A percentile compares a stretch with the other conserved stretches of the same genome.
Conservation (phyloP, 768 basidiomycete genomes). For the Phaffia tasmanica region DNA sequence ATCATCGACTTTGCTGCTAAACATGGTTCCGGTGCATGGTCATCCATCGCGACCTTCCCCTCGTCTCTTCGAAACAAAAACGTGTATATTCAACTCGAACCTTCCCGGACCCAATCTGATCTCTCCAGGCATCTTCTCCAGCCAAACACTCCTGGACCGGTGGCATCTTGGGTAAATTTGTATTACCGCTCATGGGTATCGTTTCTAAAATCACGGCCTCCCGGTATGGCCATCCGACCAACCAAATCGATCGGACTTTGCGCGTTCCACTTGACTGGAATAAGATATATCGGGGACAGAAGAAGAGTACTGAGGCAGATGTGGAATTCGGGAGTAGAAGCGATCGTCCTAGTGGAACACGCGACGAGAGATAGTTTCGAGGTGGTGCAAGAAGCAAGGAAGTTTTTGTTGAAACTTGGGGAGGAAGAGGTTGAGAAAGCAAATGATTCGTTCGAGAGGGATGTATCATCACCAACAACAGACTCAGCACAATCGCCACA, state of each 20-base stretch:
- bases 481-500: background rate
- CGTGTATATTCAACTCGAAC: conserved; percentile 22
- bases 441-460: background rate
- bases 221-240: background rate
- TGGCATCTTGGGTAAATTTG: conserved; percentile 15
- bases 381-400: conserved; percentile 63
- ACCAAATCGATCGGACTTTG: conserved; percentile 55
- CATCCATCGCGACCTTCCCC: conserved; percentile 19
- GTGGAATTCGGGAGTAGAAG: conserved; percentile 83
- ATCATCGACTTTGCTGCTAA: conserved; percentile 22
- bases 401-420: conserved; percentile 48
- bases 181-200: conserved; percentile 15
- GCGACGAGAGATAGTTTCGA: conserved; percentile 64
- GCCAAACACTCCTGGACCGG: conserved; percentile 18
- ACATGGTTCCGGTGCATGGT: conserved; percentile 19
- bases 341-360: conserved; percentile 79
- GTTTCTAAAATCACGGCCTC: background rate
- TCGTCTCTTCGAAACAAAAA: conserved; percentile 4
- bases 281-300: conserved; percentile 52
- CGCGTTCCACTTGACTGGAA: conserved; percentile 71
- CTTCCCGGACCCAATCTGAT: background rate
- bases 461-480: background rate
- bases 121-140: conserved; percentile 11
- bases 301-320: conserved; percentile 65
- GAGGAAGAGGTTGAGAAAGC: conserved; percentile 3